phyloP scores from a whole-genome alignment of 2,329 filamentous ascomycete genomes.

The Ustilaginoidea virens region DNA sequence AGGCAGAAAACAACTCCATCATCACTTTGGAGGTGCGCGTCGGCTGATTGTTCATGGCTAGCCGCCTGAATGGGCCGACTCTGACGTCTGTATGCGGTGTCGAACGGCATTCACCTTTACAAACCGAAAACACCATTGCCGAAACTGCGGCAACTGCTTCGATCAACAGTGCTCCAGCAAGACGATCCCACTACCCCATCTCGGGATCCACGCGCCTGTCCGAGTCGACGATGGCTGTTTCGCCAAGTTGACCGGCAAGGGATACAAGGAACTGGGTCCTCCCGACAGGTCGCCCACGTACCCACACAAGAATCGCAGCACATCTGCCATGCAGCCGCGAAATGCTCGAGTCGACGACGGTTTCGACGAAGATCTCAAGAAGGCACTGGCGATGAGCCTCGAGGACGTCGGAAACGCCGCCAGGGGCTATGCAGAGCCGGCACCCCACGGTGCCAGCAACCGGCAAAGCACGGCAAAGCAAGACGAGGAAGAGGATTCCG shows the following conservation, averaged over 20 bases:
- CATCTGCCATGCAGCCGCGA: conserved; percentile 69
- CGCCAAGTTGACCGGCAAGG: conserved; percentile 68
- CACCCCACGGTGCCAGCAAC: conserved; percentile 20
- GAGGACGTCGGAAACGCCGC: conserved; percentile 74
- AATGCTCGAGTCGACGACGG: conserved; percentile 76
- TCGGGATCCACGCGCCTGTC: conserved; percentile 82
- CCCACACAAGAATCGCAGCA: conserved; percentile 49
- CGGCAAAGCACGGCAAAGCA: conserved; percentile 18
- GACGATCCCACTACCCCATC: conserved; percentile 70
- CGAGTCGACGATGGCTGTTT: conserved; percentile 95
- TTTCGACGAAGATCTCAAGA: conserved; percentile 90
- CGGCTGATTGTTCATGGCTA: conserved; percentile 18
- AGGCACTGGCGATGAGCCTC: conserved; percentile 88
- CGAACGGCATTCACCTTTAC: conserved; percentile 92
- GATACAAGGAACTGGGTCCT: conserved; percentile 19
- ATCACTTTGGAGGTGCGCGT: background rate
- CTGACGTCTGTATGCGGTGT: conserved; percentile 97
- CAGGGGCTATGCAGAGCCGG: conserved; percentile 55
- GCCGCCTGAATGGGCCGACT: conserved; percentile 96
- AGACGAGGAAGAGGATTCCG: conserved; percentile 78
- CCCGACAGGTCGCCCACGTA: conserved; percentile 33
- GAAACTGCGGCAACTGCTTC: conserved; percentile 96
- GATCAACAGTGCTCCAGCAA: conserved; percentile 92
- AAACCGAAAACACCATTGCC: conserved; percentile 94
- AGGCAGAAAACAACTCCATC: conserved; percentile 9